A percentile compares a stretch with the other conserved stretches of the same genome.
Evolutionary conservation across 108 stramenopile genomes (phyloP).

Genomic region (Schizochytrium sp.): DNA sequence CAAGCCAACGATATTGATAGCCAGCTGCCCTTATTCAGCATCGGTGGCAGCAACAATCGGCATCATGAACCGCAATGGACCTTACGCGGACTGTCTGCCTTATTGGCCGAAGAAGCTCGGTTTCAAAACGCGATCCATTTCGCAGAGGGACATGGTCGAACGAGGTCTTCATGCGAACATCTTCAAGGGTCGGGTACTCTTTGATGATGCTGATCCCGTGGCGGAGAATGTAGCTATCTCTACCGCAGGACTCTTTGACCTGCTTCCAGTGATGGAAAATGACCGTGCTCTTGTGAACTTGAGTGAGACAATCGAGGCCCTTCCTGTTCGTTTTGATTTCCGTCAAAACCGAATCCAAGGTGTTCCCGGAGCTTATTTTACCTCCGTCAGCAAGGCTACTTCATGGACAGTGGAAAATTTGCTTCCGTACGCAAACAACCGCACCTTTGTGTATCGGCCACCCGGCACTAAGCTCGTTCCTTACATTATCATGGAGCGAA

Average conservation of each 20-base stretch:
- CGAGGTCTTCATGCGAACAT: background rate
- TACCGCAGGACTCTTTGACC: background rate
- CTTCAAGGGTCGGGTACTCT: conserved; percentile 1
- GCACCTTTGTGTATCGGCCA: background rate
- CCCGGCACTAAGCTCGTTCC: background rate
- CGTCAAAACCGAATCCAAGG: background rate
- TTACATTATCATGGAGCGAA: conserved; percentile 7
- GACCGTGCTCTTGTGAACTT: conserved; percentile 8
- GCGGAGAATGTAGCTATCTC: conserved; percentile 28
- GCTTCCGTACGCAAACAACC: conserved; percentile 38
- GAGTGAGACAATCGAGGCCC: background rate
- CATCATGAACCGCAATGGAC: conserved; percentile 37
- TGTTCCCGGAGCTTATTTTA: conserved; percentile 12
- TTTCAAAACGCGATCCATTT: background rate
- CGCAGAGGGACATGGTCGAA: background rate
- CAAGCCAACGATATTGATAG: background rate
- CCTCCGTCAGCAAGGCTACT: background rate
- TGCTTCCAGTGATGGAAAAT: background rate
- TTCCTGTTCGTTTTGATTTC: conserved; percentile 55
- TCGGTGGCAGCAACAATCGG: conserved; percentile 9
- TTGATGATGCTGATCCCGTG: background rate
- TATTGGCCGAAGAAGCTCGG: conserved; percentile 41
- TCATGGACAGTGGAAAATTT: background rate
- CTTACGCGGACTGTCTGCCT: conserved; percentile 34
- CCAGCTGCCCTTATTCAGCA: background rate